phyloP scores from a whole-genome alignment of 2,329 filamentous ascomycete species.

The Ascocoryne sarcoides region DNA sequence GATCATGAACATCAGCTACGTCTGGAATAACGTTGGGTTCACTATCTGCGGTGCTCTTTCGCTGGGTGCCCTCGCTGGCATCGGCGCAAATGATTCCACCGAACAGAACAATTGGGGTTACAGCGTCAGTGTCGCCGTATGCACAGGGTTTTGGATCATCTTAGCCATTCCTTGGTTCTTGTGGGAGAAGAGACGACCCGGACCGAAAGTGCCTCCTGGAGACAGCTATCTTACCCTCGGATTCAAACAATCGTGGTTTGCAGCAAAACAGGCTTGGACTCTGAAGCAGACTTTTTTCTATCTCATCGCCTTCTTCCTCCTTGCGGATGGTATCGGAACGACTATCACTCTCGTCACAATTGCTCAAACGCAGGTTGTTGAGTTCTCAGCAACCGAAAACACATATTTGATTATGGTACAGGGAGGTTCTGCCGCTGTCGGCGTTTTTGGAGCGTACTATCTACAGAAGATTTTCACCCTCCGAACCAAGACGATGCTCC shows the following conservation, averaged over 20 bases:
- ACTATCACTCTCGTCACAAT: conserved; percentile 22
- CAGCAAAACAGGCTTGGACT: conserved; percentile 21
- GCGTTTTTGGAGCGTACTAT: conserved; percentile 22
- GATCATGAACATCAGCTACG: conserved; percentile 28
- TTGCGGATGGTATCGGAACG: conserved; percentile 25
- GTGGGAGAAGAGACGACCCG: conserved; percentile 27
- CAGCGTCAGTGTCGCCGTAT: conserved; percentile 24
- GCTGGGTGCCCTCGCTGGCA: conserved; percentile 21
- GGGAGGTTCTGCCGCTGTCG: conserved; percentile 19
- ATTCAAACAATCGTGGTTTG: conserved; percentile 25
- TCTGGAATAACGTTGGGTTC: conserved; percentile 26
- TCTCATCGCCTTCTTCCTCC: conserved; percentile 25
- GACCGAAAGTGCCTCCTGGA: conserved; percentile 21
- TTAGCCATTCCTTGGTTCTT: conserved; percentile 27
- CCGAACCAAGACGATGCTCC: conserved; percentile 26
- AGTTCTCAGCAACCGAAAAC: conserved; percentile 23
- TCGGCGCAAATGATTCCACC: conserved; percentile 20
- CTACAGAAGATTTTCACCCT: conserved; percentile 21
- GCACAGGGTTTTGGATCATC: conserved; percentile 26
- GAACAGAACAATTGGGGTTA: conserved; percentile 26
- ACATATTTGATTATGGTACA: conserved; percentile 26
- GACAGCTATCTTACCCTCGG: conserved; percentile 26
- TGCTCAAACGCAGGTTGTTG: conserved; percentile 25
- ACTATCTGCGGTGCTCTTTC: conserved; percentile 22
- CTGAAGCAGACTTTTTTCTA: conserved; percentile 27